Base-by-base conservation (phyloP, 257 asterid genomes). In the Rubia yunnanensis region DNA sequence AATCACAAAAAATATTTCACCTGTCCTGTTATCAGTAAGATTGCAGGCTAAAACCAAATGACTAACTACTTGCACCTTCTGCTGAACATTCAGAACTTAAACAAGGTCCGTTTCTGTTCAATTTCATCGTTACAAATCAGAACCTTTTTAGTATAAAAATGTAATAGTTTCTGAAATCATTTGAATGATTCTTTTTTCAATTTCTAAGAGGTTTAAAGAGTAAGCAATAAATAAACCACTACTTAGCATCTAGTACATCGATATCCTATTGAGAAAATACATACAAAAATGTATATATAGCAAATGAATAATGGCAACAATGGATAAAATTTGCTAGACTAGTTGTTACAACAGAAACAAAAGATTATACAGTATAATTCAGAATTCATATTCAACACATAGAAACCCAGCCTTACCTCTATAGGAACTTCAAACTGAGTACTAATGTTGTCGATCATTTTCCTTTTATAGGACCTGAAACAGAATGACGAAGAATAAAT, bases 401-500 rank as follows among this genome's bases (percentile, higher is more conserved):
- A 55, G 20, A 28, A 67, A 38, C 65, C 77, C 65, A 57, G 39
- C 54, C 88, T 74, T 57, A 85, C 98, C 92, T 92, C 91, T 75
- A 85, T 83, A 80, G 71, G 76, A 72, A 85, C 82, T 64, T 84
- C 76, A 76, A 78, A 92, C 65, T 84, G 87, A 70, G 78, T 46
- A 72, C 90, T 76, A 72, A 83, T 73, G 76, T 63, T 86, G 56
- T 86, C 94, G 56, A 89, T 81, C 62, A 86, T 74, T 78, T 80
- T 89, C 86, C 83, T 70, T 50, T 92, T 80, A 24, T 84, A 85
- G 5, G 95, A 83, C 83, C 97, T 92, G 85, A 39, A 84, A 77
- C 68, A 69, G 46, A 74, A 15, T 69, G 60, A 67, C 7, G 28
- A 9, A 32, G 57, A 6, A 32, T 34, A 60, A 60, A 60, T 15